Percentiles rank a stretch among this genome's conserved stretches.
phyloP scores from a whole-genome alignment of 2,329 filamentous ascomycete species.

The Verruconis gallopava region DNA sequence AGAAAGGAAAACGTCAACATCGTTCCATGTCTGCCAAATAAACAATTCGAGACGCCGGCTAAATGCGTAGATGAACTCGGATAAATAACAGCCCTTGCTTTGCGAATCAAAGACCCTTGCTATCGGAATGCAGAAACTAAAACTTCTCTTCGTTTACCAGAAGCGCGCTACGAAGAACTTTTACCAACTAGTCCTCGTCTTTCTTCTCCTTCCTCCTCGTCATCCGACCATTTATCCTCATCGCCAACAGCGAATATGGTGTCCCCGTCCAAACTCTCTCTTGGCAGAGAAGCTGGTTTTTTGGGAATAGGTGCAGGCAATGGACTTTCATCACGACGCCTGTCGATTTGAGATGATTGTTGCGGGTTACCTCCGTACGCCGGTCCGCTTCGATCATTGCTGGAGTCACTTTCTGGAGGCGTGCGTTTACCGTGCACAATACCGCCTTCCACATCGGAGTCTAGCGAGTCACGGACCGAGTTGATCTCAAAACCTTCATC shows the following conservation, averaged over 20 bases:
- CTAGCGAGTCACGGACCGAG: constrained; percentile 66
- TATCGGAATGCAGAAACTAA: no score
- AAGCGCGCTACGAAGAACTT: background rate
- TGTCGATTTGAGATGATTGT: background rate
- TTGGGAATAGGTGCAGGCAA: constrained; percentile 40
- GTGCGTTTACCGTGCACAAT: constrained; percentile 27
- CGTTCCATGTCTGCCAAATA: no score
- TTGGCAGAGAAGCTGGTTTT: constrained; percentile 35
- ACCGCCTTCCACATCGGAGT: constrained; percentile 44
- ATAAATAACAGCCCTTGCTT: no score
- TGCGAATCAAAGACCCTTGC: no score
- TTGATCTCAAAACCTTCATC: constrained; percentile 97
- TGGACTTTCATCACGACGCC: constrained; percentile 28
- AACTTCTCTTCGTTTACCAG: no score
- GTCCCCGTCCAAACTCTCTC: constrained; percentile 67
- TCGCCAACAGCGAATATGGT: constrained; percentile 91
- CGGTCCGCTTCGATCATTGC: background rate
- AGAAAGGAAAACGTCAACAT: no score
- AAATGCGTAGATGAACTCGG: no score
- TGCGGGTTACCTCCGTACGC: constrained; percentile 12
- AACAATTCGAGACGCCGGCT: no score
- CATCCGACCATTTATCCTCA: constrained; percentile 68
- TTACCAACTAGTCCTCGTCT: constrained; percentile 8
- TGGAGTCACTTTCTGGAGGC: constrained; percentile 18
- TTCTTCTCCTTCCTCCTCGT: constrained; percentile 43